Percentiles rank a stretch among this genome's conserved stretches.
These are phyloP conservation scores for Colletotrichum sp. DNA, from an alignment of 2,329 filamentous ascomycete genomes.

Conservation along the genomic window DNA sequence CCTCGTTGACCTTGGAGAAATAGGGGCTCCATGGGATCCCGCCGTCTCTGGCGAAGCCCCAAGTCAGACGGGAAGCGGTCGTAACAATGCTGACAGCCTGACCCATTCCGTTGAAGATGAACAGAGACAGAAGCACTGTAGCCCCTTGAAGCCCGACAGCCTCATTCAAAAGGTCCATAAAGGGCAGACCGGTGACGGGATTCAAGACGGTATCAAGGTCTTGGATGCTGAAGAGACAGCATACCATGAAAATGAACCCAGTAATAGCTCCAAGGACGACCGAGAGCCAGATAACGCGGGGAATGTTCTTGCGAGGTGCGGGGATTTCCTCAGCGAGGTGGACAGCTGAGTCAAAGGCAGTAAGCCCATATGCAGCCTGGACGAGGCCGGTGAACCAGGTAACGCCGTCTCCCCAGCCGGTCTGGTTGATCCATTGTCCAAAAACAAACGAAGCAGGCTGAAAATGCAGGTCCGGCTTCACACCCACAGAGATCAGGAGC, in stretches of 20 bases:
- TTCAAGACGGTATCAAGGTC: slow-evolving; percentile 45
- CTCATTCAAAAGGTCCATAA: slow-evolving; percentile 51
- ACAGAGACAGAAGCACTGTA: slow-evolving; percentile 51
- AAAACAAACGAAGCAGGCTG: slow-evolving; percentile 59
- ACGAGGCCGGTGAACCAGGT: slow-evolving; percentile 64
- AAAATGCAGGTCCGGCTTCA: slow-evolving; percentile 45
- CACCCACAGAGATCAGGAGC: slow-evolving; percentile 56
- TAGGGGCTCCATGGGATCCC: slow-evolving; percentile 50
- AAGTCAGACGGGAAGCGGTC: slow-evolving; percentile 55
- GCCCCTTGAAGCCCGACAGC: slow-evolving; percentile 43
- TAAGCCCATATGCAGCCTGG: slow-evolving; percentile 60
- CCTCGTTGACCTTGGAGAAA: slow-evolving; percentile 46
- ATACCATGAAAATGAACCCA: slow-evolving; percentile 57
- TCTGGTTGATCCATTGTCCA: slow-evolving; percentile 53
- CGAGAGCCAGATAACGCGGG: slow-evolving; percentile 56
- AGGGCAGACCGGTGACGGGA: slow-evolving; percentile 46
- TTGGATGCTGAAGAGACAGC: slow-evolving; percentile 57
- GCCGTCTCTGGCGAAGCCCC: slow-evolving; percentile 60
- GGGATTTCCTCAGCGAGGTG: slow-evolving; percentile 65
- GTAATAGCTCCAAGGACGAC: slow-evolving; percentile 53
- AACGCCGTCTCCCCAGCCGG: slow-evolving; percentile 58
- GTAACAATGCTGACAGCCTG: slow-evolving; percentile 58
- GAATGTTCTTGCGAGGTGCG: slow-evolving; percentile 53
- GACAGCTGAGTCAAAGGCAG: slow-evolving; percentile 63
- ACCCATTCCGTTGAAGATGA: slow-evolving; percentile 60